Percentiles rank a stretch among this genome's conserved stretches.
phyloP scores from a whole-genome alignment of 306 rosid genomes.

The Lablab purpureus region DNA sequence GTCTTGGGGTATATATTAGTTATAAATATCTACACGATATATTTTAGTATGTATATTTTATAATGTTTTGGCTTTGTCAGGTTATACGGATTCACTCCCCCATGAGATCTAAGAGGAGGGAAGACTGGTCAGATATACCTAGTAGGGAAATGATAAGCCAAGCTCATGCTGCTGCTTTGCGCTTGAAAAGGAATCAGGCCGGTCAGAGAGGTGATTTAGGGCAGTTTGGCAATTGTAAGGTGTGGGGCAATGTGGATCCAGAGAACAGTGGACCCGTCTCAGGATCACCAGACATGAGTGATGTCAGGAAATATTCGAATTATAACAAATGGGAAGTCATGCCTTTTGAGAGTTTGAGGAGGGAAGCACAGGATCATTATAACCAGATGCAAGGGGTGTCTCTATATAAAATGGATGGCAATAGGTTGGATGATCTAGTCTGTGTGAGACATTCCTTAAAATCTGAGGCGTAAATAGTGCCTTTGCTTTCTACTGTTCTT shows the following conservation, averaged over 20 bases:
- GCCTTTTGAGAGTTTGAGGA: constrained; percentile 80
- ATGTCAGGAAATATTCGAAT: constrained; percentile 72
- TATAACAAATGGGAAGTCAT: constrained; percentile 90
- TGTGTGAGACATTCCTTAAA: constrained; percentile 82
- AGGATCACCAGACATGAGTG: constrained; percentile 90
- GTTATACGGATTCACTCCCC: constrained; percentile 96
- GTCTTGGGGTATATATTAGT: constrained; percentile 82
- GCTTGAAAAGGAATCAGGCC: constrained; percentile 58
- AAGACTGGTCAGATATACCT: constrained; percentile 95
- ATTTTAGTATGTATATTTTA: constrained; percentile 3
- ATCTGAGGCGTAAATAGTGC: constrained; percentile 53
- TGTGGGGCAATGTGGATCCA: constrained; percentile 79
- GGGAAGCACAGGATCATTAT: constrained; percentile 77
- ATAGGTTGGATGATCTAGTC: constrained; percentile 93
- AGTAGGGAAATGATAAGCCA: constrained; percentile 60
- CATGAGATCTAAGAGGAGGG: constrained; percentile 87
- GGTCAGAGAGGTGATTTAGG: constrained; percentile 66
- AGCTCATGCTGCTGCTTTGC: constrained; percentile 87
- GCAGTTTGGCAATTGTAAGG: constrained; percentile 93
- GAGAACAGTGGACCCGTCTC: constrained; percentile 76
- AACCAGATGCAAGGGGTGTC: constrained; percentile 87
- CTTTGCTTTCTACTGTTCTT: constrained; percentile 35
- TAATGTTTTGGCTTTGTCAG: constrained; percentile 53
- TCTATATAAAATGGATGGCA: constrained; percentile 94
- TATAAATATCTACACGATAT: constrained; percentile 28